Evolutionary conservation across 495 filamentous ascomycete species (phyloP).

Genomic region (Penicillium flavigenum): DNA sequence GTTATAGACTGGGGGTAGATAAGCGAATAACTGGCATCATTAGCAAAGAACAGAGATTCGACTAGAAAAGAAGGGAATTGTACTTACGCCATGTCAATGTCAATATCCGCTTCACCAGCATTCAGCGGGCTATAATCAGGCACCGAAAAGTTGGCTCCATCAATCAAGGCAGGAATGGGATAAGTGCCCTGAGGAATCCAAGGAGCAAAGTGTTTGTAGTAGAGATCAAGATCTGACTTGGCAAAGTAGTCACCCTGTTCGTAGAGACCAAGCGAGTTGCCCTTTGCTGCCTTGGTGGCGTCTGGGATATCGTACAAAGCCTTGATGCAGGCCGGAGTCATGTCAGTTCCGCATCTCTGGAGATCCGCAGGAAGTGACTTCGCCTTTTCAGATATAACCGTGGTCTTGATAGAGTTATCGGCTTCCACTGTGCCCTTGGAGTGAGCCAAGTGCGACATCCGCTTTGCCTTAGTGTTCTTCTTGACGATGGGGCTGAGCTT

Average conservation of each 20-base stretch:
- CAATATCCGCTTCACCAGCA: conserved; percentile 47
- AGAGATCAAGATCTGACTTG: conserved; percentile 57
- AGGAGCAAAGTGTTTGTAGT: conserved; percentile 50
- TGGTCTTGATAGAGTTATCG: background rate
- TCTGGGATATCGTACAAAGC: conserved; percentile 53
- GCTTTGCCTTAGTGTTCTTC: conserved; percentile 25
- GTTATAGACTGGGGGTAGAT: conserved; percentile 57
- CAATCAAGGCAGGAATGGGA: conserved; percentile 42
- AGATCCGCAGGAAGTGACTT: conserved; percentile 19
- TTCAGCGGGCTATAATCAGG: conserved; percentile 29
- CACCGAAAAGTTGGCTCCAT: conserved; percentile 40
- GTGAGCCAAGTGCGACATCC: conserved; percentile 23
- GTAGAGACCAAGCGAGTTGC: conserved; percentile 55
- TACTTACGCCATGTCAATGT: conserved; percentile 45
- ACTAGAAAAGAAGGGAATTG: too few species aligned
- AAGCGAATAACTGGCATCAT: conserved; percentile 26
- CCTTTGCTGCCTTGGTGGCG: conserved; percentile 31
- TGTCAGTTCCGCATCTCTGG: conserved; percentile 42
- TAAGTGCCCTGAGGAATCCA: conserved; percentile 43
- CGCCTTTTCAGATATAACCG: conserved; percentile 21
- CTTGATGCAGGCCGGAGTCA: conserved; percentile 55
- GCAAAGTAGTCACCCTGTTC: conserved; percentile 50
- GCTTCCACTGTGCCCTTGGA: conserved; percentile 12
- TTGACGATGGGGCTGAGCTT: conserved; percentile 37
- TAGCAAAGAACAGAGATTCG: background rate